These are phyloP conservation scores for Trichoderma sp. DNA, from an alignment of 2,329 filamentous ascomycete species.

Conservation along the genomic window DNA sequence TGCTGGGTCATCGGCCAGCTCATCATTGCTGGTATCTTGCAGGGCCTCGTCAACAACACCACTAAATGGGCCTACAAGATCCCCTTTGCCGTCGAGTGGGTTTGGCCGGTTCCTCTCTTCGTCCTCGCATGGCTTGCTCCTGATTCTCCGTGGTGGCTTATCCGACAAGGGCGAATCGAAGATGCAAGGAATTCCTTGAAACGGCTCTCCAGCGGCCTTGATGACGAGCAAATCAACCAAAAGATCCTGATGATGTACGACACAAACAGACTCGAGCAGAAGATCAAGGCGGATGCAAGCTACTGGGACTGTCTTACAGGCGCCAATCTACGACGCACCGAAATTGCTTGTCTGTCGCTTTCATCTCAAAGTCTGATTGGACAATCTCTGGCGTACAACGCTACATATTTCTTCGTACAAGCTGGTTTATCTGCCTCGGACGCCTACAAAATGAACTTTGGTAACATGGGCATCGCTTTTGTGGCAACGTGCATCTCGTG, in stretches of 20 bases:
- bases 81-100: constrained; percentile 29
- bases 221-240: constrained; percentile 17
- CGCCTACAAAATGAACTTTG: constrained; percentile 38
- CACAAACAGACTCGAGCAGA: constrained; percentile 24
- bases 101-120: constrained; percentile 25
- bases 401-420: constrained; percentile 42
- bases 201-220: constrained; percentile 15
- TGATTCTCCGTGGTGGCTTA: constrained; percentile 42
- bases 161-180: constrained; percentile 33
- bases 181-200: constrained; percentile 27
- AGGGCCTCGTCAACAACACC: constrained; percentile 19
- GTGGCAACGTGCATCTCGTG: constrained; percentile 19
- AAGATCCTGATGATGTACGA: constrained; percentile 6
- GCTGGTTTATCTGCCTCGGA: constrained; percentile 30
- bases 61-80: constrained; percentile 27
- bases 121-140: constrained; percentile 25
- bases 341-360: constrained; percentile 38
- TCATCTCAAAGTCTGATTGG: constrained; percentile 37
- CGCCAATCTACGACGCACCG: constrained; percentile 35
- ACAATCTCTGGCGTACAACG: constrained; percentile 38
- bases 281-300: constrained; percentile 22
- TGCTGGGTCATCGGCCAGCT: constrained; percentile 21
- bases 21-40: constrained; percentile 18
- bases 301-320: constrained; percentile 41
- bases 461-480: constrained; percentile 36